A percentile compares a stretch with the other conserved stretches of the same genome.
Evolutionary conservation across 163 green algal genomes (phyloP).

Genomic region (Volvox carteri): DNA sequence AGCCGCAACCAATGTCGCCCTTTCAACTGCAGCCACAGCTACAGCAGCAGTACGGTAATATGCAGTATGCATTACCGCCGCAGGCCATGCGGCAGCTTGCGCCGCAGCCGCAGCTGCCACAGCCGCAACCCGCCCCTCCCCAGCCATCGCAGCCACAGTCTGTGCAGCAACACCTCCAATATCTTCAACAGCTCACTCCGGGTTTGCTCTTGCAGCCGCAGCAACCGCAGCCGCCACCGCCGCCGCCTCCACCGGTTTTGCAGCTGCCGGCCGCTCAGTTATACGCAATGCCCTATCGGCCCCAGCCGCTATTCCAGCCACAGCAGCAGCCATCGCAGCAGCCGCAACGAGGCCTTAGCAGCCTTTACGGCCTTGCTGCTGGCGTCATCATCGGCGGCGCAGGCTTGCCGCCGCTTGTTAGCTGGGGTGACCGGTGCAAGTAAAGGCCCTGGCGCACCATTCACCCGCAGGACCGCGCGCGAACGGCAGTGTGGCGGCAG

Average conservation of each 20-base stretch:
- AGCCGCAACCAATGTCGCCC: not conserved
- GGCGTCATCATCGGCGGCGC: not conserved
- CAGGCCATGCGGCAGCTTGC: not conserved
- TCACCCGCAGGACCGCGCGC: too few relatives aligned
- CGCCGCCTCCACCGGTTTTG: not conserved
- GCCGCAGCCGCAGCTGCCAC: not conserved
- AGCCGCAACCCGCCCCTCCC: not conserved
- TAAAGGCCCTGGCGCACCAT: not conserved
- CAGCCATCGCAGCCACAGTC: not conserved
- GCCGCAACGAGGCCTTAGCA: not conserved
- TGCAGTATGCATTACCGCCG: not conserved
- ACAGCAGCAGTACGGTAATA: not conserved
- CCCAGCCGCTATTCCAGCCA: slow-evolving; percentile 1
- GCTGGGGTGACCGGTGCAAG: slow-evolving; percentile 33
- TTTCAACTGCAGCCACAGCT: not conserved
- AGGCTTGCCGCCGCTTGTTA: slow-evolving; percentile 28
- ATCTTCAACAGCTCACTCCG: not conserved
- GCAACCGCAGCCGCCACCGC: not conserved
- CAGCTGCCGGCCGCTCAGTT: not conserved
- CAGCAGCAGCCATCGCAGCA: slow-evolving; percentile 3
- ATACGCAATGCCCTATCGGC: not conserved
- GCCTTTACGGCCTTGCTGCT: slow-evolving; percentile 14
- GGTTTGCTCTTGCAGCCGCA: not conserved
- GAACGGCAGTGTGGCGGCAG: too few relatives aligned
- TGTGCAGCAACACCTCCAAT: not conserved